These are phyloP conservation scores for Chaetoceros tenuissimus DNA, from an alignment of 108 stramenopile species.

Conservation along the genomic window DNA sequence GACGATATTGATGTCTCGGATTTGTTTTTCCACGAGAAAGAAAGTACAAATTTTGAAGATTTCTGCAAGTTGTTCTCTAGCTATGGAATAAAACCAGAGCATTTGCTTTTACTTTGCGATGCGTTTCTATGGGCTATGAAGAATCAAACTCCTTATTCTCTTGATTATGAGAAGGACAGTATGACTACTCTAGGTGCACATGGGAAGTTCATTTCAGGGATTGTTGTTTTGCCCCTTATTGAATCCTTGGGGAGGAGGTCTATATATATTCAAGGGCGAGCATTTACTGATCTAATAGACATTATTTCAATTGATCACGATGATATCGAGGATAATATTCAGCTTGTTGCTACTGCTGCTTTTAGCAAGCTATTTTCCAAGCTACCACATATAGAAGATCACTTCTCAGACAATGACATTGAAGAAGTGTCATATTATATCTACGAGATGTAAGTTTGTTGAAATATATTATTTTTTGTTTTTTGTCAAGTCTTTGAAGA, in stretches of 20 bases:
- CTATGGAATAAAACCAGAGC: not conserved
- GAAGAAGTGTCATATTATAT: slow-evolving; percentile 1
- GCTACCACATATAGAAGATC: not conserved
- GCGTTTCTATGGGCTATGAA: slow-evolving; percentile 11
- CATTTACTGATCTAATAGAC: too few relatives aligned
- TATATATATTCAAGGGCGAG: not conserved
- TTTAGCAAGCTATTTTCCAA: not conserved
- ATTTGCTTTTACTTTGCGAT: slow-evolving; percentile 7
- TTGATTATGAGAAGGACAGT: slow-evolving; percentile 1
- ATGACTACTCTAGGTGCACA: not conserved
- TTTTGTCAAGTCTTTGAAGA: too few relatives aligned
- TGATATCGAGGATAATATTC: too few relatives aligned
- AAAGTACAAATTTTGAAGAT: not conserved
- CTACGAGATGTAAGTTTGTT: too few relatives aligned
- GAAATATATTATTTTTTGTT: too few relatives aligned
- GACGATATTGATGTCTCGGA: too few relatives aligned
- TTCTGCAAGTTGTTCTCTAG: not conserved
- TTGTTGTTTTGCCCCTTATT: not conserved
- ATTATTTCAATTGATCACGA: too few relatives aligned
- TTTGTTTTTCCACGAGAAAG: not conserved
- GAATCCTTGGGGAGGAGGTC: not conserved
- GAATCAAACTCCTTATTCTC: not conserved
- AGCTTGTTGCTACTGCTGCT: too few relatives aligned
- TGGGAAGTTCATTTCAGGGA: not conserved
- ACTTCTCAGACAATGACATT: slow-evolving; percentile 1